phyloP scores from a whole-genome alignment of 495 filamentous ascomycete species.

The Aspergillus heteromorphus region DNA sequence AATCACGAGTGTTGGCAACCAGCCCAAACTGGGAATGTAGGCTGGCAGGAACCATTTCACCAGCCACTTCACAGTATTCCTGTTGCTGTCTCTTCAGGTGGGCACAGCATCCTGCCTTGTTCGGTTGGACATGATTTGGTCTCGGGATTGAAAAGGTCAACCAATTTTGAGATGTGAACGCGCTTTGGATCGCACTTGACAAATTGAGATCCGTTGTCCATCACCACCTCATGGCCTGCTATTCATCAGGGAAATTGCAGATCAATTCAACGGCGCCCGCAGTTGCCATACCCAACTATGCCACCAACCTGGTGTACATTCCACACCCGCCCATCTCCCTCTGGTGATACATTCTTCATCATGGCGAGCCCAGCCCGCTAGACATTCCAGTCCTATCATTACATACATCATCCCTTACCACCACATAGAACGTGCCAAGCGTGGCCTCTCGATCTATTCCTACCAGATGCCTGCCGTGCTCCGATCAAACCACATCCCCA shows the following conservation, averaged over 20 bases:
- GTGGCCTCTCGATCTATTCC: not conserved
- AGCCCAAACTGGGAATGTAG: conserved; percentile 15
- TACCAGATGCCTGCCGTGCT: not conserved
- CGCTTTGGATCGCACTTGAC: not conserved
- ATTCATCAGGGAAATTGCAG: not conserved
- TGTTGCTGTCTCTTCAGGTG: not conserved
- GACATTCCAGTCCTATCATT: conserved; percentile 35
- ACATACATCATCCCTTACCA: conserved; percentile 12
- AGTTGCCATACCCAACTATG: conserved; percentile 26
- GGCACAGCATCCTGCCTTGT: not conserved
- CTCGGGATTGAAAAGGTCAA: not conserved
- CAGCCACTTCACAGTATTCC: conserved; percentile 11
- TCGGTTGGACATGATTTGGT: not conserved
- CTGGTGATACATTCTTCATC: conserved; percentile 27
- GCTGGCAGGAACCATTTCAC: conserved; percentile 4
- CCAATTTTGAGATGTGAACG: not conserved
- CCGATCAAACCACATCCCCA: not conserved
- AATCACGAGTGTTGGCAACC: not conserved
- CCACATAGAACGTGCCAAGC: not conserved
- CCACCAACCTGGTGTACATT: conserved; percentile 19
- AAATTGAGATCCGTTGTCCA: not conserved
- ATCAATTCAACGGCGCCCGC: not conserved
- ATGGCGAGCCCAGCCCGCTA: conserved; percentile 16
- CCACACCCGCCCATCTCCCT: conserved; percentile 4
- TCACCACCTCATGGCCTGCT: not conserved